These are phyloP conservation scores for Wallacemonas collosoma DNA, from an alignment of 208 protist genomes.

Conservation along the genomic window DNA sequence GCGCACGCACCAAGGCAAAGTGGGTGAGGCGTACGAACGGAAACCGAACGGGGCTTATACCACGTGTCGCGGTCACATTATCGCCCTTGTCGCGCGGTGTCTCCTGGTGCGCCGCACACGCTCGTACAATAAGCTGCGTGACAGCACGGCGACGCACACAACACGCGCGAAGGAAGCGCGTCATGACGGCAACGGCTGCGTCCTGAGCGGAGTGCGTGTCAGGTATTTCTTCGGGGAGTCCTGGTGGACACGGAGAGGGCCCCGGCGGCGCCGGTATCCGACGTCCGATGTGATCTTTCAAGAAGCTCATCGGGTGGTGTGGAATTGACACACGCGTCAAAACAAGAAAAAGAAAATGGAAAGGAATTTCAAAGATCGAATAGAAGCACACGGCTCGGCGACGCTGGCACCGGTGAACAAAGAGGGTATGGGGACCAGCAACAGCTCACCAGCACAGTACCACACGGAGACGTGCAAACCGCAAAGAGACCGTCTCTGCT, in stretches of 20 bases:
- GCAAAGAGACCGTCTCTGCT: too few relatives aligned
- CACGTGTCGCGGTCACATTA: background rate
- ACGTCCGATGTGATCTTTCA: slow-evolving; percentile 2
- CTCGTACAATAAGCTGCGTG: background rate
- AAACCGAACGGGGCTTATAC: background rate
- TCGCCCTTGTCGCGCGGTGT: background rate
- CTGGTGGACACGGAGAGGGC: background rate
- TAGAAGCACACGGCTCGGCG: too few relatives aligned
- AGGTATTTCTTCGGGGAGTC: background rate
- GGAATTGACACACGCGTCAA: background rate
- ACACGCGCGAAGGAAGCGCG: background rate
- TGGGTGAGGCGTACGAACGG: background rate
- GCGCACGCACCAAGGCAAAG: slow-evolving; percentile 4
- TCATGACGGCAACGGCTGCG: background rate
- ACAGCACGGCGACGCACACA: background rate
- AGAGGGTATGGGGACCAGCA: too few relatives aligned
- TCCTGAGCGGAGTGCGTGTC: background rate
- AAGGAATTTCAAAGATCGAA: too few relatives aligned
- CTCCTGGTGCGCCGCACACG: background rate
- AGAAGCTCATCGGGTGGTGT: background rate
- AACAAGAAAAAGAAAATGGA: too few relatives aligned
- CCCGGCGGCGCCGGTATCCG: background rate
- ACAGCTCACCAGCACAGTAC: too few relatives aligned
- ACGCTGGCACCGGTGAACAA: too few relatives aligned
- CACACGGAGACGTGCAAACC: too few relatives aligned